Conservation (phyloP, 495 filamentous ascomycete genomes). For the Penicillium alfredii region DNA sequence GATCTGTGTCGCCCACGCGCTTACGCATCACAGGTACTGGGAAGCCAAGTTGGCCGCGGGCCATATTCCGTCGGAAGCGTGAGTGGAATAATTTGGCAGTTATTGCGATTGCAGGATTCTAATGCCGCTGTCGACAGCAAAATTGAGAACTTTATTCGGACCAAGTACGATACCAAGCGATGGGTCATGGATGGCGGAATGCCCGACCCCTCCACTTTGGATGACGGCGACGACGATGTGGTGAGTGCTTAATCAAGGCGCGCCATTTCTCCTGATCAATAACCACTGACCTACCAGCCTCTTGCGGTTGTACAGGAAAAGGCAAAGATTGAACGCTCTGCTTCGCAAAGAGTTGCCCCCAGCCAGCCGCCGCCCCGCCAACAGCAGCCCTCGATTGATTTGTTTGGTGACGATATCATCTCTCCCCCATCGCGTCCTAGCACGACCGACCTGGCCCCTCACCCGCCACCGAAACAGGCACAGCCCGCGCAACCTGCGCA, state of each 20-base stretch:
- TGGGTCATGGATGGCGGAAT: constrained; percentile 97
- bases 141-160: constrained; percentile 98
- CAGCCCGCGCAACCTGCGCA: constrained; percentile 26
- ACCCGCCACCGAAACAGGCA: constrained; percentile 52
- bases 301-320: constrained; percentile 69
- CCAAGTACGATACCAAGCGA: constrained; percentile 95
- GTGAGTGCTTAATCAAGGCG: constrained; percentile 28
- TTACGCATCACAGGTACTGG: constrained; percentile 63
- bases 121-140: constrained; percentile 58
- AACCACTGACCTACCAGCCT: constrained; percentile 45
- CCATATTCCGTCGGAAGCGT: constrained; percentile 93
- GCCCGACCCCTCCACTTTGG: constrained; percentile 83
- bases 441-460: constrained; percentile 56
- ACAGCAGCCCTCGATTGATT: constrained; percentile 48
- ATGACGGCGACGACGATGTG: constrained; percentile 78
- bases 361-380: constrained; percentile 40
- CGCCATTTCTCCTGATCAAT: neutral
- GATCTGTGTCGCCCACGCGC: neutral
- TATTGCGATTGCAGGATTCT: no score
- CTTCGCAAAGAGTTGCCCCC: constrained; percentile 45
- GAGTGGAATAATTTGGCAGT: constrained; percentile 26
- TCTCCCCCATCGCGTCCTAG: constrained; percentile 58
- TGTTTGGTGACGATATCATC: constrained; percentile 58
- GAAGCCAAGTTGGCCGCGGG: constrained; percentile 87
- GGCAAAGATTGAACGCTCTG: constrained; percentile 58